phyloP scores from a whole-genome alignment of 2,329 filamentous ascomycete species.

The Didymosphaeria variabile region DNA sequence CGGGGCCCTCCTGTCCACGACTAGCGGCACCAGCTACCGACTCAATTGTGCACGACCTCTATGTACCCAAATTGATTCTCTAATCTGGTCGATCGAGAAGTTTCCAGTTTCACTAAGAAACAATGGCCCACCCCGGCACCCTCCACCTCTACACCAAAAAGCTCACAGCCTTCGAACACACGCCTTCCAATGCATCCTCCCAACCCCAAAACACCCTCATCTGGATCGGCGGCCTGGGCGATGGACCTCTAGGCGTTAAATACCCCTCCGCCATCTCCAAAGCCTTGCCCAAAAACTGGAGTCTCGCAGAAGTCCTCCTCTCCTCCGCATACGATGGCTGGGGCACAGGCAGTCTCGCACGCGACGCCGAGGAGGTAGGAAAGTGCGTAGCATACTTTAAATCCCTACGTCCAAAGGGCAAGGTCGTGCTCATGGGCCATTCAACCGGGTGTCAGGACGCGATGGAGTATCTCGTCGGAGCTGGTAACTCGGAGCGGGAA shows the following conservation, averaged over 20 bases:
- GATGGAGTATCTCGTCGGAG: slow-evolving; percentile 67
- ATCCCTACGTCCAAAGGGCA: slow-evolving; percentile 52
- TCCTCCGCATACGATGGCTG: slow-evolving; percentile 64
- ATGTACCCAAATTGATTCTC: too few species aligned
- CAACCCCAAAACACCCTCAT: slow-evolving; percentile 65
- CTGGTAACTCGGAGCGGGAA: slow-evolving; percentile 52
- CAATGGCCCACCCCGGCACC: slow-evolving; percentile 48
- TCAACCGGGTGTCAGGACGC: slow-evolving; percentile 74
- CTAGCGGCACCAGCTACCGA: too few species aligned
- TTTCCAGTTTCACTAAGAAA: background rate
- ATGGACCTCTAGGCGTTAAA: slow-evolving; percentile 72
- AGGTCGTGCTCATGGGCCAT: slow-evolving; percentile 74
- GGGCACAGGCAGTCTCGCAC: slow-evolving; percentile 61
- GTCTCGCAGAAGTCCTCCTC: slow-evolving; percentile 60
- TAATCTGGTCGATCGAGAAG: too few species aligned
- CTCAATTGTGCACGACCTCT: too few species aligned
- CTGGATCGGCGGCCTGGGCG: slow-evolving; percentile 75
- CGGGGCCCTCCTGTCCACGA: too few species aligned
- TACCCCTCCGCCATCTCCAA: slow-evolving; percentile 64
- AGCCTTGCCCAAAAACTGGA: slow-evolving; percentile 61
- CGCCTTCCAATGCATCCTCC: slow-evolving; percentile 33
- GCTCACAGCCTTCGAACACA: slow-evolving; percentile 58
- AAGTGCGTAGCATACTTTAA: slow-evolving; percentile 62
- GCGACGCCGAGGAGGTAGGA: slow-evolving; percentile 64
- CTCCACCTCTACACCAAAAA: slow-evolving; percentile 54